These are phyloP conservation scores for Stemphylium vesicarium DNA, from an alignment of 2,329 filamentous ascomycete species.

Conservation along the genomic window DNA sequence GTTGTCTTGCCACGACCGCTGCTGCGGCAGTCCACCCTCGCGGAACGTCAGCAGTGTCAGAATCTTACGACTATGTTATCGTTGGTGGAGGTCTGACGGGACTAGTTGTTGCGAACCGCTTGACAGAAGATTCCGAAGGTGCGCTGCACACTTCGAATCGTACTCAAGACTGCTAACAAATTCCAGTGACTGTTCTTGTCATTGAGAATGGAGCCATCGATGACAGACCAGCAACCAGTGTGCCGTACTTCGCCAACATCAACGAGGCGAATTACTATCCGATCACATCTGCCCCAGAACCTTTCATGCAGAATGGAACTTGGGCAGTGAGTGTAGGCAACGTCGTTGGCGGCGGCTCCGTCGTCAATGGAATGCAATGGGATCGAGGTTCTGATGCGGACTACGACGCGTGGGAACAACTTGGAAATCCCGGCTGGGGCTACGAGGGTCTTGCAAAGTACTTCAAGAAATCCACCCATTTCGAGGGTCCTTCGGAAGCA, in stretches of 20 bases:
- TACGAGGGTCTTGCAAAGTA: constrained; percentile 55
- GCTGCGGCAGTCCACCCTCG: not conserved
- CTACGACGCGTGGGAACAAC: constrained; percentile 60
- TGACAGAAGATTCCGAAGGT: constrained; percentile 16
- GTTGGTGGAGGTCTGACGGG: constrained; percentile 30
- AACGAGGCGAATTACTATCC: constrained; percentile 18
- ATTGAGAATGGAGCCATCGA: constrained; percentile 24
- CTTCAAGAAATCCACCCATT: constrained; percentile 34
- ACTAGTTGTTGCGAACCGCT: constrained; percentile 24
- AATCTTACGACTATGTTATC: constrained; percentile 27
- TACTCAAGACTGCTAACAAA: not conserved
- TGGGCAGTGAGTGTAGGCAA: constrained; percentile 28
- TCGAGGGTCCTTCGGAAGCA: constrained; percentile 15
- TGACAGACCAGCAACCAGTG: constrained; percentile 9
- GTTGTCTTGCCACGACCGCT: not conserved
- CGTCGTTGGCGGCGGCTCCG: constrained; percentile 42
- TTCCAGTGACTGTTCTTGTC: constrained; percentile 20
- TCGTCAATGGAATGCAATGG: constrained; percentile 45
- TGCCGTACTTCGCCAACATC: constrained; percentile 18
- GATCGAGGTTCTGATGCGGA: constrained; percentile 39
- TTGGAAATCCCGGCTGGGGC: constrained; percentile 65
- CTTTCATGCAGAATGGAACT: constrained; percentile 28
- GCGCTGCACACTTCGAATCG: not conserved
- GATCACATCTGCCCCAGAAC: constrained; percentile 24
- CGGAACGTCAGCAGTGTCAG: not conserved